These are phyloP conservation scores for Trichoderma sp. DNA, from an alignment of 2,329 filamentous ascomycete genomes.

Conservation along the genomic window DNA sequence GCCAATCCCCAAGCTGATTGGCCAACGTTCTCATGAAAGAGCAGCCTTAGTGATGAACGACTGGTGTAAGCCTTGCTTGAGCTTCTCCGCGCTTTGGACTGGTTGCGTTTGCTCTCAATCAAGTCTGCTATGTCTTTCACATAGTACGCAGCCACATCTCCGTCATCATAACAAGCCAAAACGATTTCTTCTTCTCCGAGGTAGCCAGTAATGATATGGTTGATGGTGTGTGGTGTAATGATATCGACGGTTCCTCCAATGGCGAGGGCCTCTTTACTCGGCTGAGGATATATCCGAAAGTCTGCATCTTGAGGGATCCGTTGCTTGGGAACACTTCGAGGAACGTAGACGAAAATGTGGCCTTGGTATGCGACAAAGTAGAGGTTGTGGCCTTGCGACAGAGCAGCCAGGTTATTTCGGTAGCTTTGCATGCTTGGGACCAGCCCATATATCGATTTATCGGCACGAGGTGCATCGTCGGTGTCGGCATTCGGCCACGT, in stretches of 20 bases:
- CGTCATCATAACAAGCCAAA: slow-evolving; percentile 69
- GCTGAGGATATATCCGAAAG: slow-evolving; percentile 51
- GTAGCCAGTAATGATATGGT: slow-evolving; percentile 68
- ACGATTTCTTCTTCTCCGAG: slow-evolving; percentile 71
- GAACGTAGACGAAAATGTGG: slow-evolving; percentile 59
- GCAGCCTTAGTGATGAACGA: slow-evolving; percentile 43
- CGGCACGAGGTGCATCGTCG: slow-evolving; percentile 28
- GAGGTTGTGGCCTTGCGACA: slow-evolving; percentile 61
- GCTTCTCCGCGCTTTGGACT: slow-evolving; percentile 21
- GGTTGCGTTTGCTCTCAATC: slow-evolving; percentile 38
- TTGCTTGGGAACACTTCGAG: slow-evolving; percentile 49
- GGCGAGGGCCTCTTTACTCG: slow-evolving; percentile 42
- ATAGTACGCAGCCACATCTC: slow-evolving; percentile 72
- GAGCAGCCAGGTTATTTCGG: slow-evolving; percentile 58
- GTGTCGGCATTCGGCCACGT: slow-evolving; percentile 35
- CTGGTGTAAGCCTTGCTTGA: neutral
- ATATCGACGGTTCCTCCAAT: slow-evolving; percentile 57
- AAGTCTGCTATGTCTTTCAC: slow-evolving; percentile 54
- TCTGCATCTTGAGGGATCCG: slow-evolving; percentile 51
- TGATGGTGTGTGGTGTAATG: slow-evolving; percentile 61
- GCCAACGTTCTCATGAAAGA: slow-evolving; percentile 77
- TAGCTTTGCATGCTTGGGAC: slow-evolving; percentile 42
- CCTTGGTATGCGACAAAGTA: slow-evolving; percentile 63
- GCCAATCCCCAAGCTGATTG: slow-evolving; percentile 86
- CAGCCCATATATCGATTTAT: slow-evolving; percentile 34